Percentiles rank a stretch among this genome's conserved stretches.
Evolutionary conservation across 2,329 filamentous ascomycete species (phyloP).

Genomic region (Piedraia hortae): DNA sequence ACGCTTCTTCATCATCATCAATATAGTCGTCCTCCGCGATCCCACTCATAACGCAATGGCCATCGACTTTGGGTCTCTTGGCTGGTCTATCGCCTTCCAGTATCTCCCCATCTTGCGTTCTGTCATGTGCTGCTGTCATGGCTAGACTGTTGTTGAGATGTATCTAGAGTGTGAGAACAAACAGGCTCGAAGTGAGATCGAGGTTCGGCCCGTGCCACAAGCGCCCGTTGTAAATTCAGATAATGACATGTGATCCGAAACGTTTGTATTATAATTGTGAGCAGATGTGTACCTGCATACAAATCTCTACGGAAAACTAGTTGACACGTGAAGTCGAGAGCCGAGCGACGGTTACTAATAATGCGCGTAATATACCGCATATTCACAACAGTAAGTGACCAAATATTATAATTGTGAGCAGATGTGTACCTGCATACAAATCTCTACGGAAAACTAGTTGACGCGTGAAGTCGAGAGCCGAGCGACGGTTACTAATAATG

Average conservation of each 20-base stretch:
- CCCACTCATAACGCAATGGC: conserved; percentile 11
- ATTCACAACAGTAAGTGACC: neutral
- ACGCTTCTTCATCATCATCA: conserved; percentile 8
- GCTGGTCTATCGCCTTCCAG: conserved; percentile 11
- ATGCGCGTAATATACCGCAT: neutral
- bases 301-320: too few species aligned
- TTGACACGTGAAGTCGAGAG: too few species aligned
- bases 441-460: neutral
- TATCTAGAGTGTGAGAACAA: too few species aligned
- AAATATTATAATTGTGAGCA: neutral
- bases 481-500: too few species aligned
- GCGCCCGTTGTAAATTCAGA: too few species aligned
- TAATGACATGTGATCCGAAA: too few species aligned
- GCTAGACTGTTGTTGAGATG: neutral
- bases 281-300: too few species aligned
- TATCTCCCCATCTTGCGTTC: conserved; percentile 3
- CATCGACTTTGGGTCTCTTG: conserved; percentile 17
- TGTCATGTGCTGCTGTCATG: conserved; percentile 1
- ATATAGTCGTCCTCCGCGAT: conserved; percentile 9
- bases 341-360: too few species aligned
- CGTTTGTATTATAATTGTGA: too few species aligned
- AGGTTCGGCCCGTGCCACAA: too few species aligned
- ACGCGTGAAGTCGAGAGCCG: too few species aligned
- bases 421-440: neutral
- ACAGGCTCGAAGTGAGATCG: too few species aligned